phyloP scores from a whole-genome alignment of 805 yeast species.

The Maudiozyma pseudohumilis region DNA sequence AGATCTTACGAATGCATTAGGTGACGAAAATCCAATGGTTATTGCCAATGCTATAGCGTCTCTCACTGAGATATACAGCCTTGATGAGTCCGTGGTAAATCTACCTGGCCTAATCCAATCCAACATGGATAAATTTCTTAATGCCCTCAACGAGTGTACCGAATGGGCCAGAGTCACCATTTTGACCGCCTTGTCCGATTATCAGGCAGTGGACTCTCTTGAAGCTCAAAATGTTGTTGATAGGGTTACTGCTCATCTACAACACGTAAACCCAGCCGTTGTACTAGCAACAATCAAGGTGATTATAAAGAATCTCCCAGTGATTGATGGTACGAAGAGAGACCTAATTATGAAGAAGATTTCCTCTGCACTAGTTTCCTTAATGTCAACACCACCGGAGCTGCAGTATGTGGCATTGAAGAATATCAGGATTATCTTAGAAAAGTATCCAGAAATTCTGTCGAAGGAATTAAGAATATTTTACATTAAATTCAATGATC shows the following conservation, averaged over 20 bases:
- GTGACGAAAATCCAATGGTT: conserved; percentile 93
- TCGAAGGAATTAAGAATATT: conserved; percentile 78
- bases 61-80: conserved; percentile 68
- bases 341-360: conserved; percentile 50
- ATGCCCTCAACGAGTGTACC: conserved; percentile 91
- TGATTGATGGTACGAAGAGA: conserved; percentile 23
- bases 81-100: conserved; percentile 45
- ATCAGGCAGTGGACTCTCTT: conserved; percentile 40
- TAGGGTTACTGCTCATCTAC: conserved; percentile 86
- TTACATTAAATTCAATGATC: conserved; percentile 80
- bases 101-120: conserved; percentile 30
- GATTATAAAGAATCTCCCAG: conserved; percentile 56
- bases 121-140: conserved; percentile 50
- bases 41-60: conserved; percentile 90
- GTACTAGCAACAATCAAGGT: conserved; percentile 80
- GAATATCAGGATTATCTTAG: conserved; percentile 81
- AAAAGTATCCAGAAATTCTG: conserved; percentile 74
- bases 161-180: conserved; percentile 98
- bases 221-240: conserved; percentile 84
- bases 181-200: conserved; percentile 70
- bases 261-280: conserved; percentile 94
- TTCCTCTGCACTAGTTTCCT: conserved; percentile 77
- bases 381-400: conserved; percentile 84
- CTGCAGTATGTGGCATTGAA: conserved; percentile 89
- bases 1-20: conserved; percentile 53